A percentile compares a stretch with the other conserved stretches of the same genome.
Evolutionary conservation across 257 asterid genomes (phyloP).

Genomic region (Avicennia marina): DNA sequence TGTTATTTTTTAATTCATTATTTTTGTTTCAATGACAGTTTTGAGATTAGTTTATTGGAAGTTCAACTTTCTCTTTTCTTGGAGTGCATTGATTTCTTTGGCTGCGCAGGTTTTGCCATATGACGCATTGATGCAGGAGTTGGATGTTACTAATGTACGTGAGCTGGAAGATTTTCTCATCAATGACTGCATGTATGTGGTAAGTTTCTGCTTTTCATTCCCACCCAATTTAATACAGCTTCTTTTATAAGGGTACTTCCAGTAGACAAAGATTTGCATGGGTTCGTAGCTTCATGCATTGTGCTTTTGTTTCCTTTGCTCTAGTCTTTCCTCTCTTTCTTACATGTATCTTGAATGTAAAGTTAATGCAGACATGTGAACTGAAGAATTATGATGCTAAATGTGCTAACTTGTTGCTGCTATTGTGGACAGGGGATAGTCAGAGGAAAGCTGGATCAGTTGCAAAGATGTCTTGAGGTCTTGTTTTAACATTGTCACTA

Average conservation of each 20-base stretch:
- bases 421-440: slow-evolving; percentile 73
- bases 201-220: slow-evolving; percentile 33
- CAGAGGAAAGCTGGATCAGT: slow-evolving; percentile 97
- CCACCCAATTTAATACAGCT: not conserved
- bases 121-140: slow-evolving; percentile 80
- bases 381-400: slow-evolving; percentile 9
- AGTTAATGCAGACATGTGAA: not conserved
- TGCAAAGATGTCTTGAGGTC: slow-evolving; percentile 97
- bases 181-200: slow-evolving; percentile 98
- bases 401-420: slow-evolving; percentile 11
- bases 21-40: no score
- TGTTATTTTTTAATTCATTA: no score
- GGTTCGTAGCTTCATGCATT: not conserved
- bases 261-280: not conserved
- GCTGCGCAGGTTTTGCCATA: slow-evolving; percentile 69
- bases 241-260: no score
- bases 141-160: slow-evolving; percentile 93
- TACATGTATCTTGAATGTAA: not conserved
- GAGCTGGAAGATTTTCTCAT: slow-evolving; percentile 97
- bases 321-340: not conserved
- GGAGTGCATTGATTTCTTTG: not conserved
- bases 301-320: not conserved
- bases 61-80: slow-evolving; percentile 5
- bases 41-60: slow-evolving; percentile 1
- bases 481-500: slow-evolving; percentile 18